Percentiles rank a stretch among this genome's conserved stretches.
Conservation (phyloP, 805 yeast species). For the Cyberlindnera misumaiensis region DNA sequence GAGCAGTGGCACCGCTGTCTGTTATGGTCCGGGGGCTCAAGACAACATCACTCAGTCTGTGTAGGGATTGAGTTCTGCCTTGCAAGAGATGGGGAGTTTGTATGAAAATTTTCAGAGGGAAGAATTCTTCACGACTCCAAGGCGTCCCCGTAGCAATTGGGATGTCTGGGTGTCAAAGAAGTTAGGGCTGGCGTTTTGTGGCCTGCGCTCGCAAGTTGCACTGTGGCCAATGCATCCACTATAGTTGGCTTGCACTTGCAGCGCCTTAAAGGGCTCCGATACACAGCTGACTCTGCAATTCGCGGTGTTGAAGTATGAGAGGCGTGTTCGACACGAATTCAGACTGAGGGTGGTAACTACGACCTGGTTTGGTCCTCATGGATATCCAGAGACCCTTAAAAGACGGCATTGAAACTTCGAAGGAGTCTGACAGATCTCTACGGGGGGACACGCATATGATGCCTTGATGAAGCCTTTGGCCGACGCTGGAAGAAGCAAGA, state of each 20-base stretch:
- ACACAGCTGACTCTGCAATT: conserved; percentile 56
- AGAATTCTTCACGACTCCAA: too few species aligned
- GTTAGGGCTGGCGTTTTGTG: too few species aligned
- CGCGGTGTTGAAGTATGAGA: conserved; percentile 92
- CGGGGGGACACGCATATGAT: conserved; percentile 48
- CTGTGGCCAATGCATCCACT: too few species aligned
- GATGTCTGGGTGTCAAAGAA: too few species aligned
- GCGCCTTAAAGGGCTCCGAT: conserved; percentile 59
- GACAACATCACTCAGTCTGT: not conserved
- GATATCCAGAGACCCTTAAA: conserved; percentile 92
- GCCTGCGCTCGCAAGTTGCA: too few species aligned
- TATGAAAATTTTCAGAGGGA: not conserved
- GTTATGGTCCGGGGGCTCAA: not conserved
- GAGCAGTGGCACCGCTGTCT: too few species aligned
- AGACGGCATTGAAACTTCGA: conserved; percentile 90
- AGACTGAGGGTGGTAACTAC: conserved; percentile 45
- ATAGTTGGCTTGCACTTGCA: too few species aligned
- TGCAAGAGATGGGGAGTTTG: too few species aligned
- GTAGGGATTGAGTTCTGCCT: not conserved
- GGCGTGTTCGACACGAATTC: conserved; percentile 71
- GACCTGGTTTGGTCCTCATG: conserved; percentile 89
- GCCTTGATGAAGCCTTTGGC: conserved; percentile 38
- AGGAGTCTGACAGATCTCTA: conserved; percentile 44
- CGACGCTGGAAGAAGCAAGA: conserved; percentile 3
- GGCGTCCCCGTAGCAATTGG: too few species aligned